Evolutionary conservation across 768 basidiomycete genomes (phyloP).

Genomic region (Lentinula aciculospora): DNA sequence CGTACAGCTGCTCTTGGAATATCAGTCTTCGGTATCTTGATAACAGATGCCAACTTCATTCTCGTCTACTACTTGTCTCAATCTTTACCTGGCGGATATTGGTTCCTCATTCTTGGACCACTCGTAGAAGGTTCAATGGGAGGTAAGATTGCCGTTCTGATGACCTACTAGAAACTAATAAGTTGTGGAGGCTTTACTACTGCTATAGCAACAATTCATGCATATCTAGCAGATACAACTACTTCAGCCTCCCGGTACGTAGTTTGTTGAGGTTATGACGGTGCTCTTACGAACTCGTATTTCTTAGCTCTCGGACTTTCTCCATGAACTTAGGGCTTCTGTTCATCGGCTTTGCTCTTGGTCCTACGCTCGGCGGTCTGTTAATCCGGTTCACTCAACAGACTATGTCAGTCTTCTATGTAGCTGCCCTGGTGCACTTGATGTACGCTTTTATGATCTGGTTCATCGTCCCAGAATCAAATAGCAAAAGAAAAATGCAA

Average conservation of each 20-base stretch:
- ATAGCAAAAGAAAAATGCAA: slow-evolving; percentile 47
- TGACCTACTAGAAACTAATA: neutral
- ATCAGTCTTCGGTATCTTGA: slow-evolving; percentile 52
- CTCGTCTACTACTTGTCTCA: slow-evolving; percentile 55
- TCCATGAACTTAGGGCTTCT: slow-evolving; percentile 62
- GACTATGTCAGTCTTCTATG: slow-evolving; percentile 67
- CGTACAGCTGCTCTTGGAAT: slow-evolving; percentile 60
- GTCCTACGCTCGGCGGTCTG: slow-evolving; percentile 56
- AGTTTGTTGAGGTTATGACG: neutral
- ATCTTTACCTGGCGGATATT: slow-evolving; percentile 73
- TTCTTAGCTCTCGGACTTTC: slow-evolving; percentile 52
- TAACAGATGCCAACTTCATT: slow-evolving; percentile 63
- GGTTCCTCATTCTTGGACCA: slow-evolving; percentile 66
- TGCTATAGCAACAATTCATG: slow-evolving; percentile 15
- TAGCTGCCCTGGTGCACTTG: slow-evolving; percentile 44
- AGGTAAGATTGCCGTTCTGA: slow-evolving; percentile 35
- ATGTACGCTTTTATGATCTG: slow-evolving; percentile 44
- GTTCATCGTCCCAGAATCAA: slow-evolving; percentile 73
- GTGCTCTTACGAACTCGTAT: neutral
- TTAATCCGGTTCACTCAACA: slow-evolving; percentile 53
- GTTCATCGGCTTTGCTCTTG: slow-evolving; percentile 71
- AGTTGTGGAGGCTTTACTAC: slow-evolving; percentile 9
- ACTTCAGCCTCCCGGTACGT: slow-evolving; percentile 47
- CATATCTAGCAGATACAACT: slow-evolving; percentile 68
- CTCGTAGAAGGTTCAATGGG: slow-evolving; percentile 67